Base-by-base conservation (phyloP, 179 eudicot genomes). In the Beta macrorhiza region DNA sequence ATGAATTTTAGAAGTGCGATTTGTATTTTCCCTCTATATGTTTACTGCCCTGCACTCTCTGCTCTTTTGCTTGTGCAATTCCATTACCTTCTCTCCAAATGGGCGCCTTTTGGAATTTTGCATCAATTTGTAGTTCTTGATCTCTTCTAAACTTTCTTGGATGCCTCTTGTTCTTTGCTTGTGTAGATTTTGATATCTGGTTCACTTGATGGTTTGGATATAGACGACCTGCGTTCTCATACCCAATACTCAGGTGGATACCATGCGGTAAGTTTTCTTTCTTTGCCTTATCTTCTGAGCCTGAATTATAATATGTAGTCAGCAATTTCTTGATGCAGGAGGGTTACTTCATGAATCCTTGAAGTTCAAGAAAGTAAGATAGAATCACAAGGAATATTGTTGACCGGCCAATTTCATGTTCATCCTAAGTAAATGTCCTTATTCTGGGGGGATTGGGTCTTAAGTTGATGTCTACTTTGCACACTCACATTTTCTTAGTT, bases 171-270 rank as follows among this genome's bases (percentile, higher is more conserved):
- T 62, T 55, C 37, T 32, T 75, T 45, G 51, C 53, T 80, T 72
- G 44, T 82, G 42, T 88, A 95, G 99, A 92, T 95, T 84, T 84
- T 95, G 86, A 95, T 95, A 84, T 93, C 99, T 76, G 99, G 99
- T 37, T 88, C 99, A 79, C 85, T 87, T 74, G 98, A 95, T 84
- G 97, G 97, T 45, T 87, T 95, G 88, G 94, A 92, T 89, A 81
- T 95, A 67, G 92, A 90, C 51, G 93, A 95, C 85, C 91, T 95
- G 65, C 92, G 89, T 79, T 81, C 89, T 56, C 72, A 93, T 84
- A 77, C 98, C 29, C 94, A 92, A 84, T 95, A 95, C 88, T 87
- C 93, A 2, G 99, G 99, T 32, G 97, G 99, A 76, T 96, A 96
- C 86, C 91, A 94, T 79, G 81, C 86, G 77, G 99, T 96, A 87